Conservation (phyloP, 371 early-diverging fungal species). For the Mortierella sp. region DNA sequence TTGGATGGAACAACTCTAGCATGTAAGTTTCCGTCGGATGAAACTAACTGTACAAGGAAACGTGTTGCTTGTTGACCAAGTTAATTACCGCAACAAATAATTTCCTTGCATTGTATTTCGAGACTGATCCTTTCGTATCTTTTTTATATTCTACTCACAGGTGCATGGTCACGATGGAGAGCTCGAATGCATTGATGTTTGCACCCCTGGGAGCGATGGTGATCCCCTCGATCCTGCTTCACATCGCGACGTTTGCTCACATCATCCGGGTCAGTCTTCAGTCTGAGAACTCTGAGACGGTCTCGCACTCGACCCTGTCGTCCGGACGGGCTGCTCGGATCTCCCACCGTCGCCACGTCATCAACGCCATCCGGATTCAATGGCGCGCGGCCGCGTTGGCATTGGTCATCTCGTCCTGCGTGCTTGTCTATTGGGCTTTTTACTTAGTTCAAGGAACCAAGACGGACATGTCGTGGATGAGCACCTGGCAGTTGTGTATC, state of each 20-base stretch:
- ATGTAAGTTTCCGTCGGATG: conserved; percentile 16
- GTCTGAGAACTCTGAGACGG: conserved; percentile 60
- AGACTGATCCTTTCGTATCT: background rate
- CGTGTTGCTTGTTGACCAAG: too few species aligned
- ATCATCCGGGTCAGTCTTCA: conserved; percentile 62
- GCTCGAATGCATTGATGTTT: conserved; percentile 67
- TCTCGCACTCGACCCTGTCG: conserved; percentile 35
- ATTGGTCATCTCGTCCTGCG: conserved; percentile 59
- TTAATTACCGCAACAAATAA: too few species aligned
- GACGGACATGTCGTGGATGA: conserved; percentile 34
- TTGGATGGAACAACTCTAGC: conserved; percentile 44
- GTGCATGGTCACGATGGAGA: conserved; percentile 63
- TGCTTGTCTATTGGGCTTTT: conserved; percentile 64
- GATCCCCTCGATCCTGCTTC: conserved; percentile 65
- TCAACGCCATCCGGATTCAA: conserved; percentile 71
- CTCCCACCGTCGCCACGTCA: conserved; percentile 65
- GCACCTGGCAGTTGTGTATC: conserved; percentile 39
- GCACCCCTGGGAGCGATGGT: conserved; percentile 69
- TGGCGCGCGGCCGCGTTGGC: conserved; percentile 75
- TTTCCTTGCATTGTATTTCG: conserved; percentile 62
- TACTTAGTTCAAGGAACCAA: conserved; percentile 26
- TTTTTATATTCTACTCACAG: background rate
- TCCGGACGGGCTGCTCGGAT: conserved; percentile 48
- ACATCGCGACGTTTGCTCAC: conserved; percentile 69
- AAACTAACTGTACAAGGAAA: too few species aligned